Evolutionary conservation across 495 filamentous ascomycete species (phyloP).

Genomic region (Tuber umbilicatum): DNA sequence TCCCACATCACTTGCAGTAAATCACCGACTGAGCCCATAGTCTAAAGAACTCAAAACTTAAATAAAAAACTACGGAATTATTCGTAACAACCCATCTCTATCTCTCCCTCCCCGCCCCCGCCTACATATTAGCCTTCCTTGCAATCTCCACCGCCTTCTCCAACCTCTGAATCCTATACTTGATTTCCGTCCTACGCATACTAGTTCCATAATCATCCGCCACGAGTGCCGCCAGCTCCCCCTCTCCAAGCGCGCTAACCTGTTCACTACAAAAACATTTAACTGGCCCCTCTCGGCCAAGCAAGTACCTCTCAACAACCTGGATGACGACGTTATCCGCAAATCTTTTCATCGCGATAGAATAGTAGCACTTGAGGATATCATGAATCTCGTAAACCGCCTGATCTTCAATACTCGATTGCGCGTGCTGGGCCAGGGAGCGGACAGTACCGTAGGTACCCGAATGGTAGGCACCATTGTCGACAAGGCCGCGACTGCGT

Average conservation of each 20-base stretch:
- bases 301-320: constrained; percentile 43
- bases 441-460: background rate
- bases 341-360: constrained; percentile 46
- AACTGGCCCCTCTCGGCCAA: constrained; percentile 37
- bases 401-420: constrained; percentile 42
- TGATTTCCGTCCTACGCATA: constrained; percentile 42
- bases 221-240: constrained; percentile 48
- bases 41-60: background rate
- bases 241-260: constrained; percentile 43
- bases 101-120: background rate
- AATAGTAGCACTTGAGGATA: constrained; percentile 46
- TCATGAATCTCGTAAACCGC: constrained; percentile 46
- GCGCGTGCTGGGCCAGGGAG: constrained; percentile 7
- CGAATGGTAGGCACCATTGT: background rate
- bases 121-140: constrained; percentile 15
- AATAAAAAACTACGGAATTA: background rate
- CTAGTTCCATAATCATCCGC: constrained; percentile 45
- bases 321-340: constrained; percentile 47
- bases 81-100: background rate
- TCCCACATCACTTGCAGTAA: background rate
- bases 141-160: constrained; percentile 44
- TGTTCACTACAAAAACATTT: constrained; percentile 44
- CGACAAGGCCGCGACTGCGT: background rate
- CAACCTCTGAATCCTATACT: constrained; percentile 46
- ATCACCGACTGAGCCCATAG: background rate